A percentile compares a stretch with the other conserved stretches of the same genome.
These are phyloP conservation scores for Penicillium nordicum DNA, from an alignment of 2,329 filamentous ascomycete species.

Conservation along the genomic window DNA sequence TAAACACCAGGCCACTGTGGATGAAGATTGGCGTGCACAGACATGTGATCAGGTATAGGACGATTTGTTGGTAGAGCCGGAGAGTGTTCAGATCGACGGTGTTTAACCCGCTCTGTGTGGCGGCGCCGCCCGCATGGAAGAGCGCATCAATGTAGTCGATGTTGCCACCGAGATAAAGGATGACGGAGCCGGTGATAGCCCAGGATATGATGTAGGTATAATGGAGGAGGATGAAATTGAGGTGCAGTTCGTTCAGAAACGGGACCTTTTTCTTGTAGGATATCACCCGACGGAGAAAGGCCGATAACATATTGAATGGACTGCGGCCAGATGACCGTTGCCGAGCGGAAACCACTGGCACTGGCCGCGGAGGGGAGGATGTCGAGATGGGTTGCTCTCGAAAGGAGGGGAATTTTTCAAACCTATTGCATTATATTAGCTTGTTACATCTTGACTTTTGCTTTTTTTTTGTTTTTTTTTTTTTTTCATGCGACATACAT, in stretches of 20 bases:
- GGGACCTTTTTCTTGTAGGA: slow-evolving; percentile 36
- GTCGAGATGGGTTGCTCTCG: slow-evolving; percentile 9
- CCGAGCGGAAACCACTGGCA: slow-evolving; percentile 7
- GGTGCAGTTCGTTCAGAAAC: slow-evolving; percentile 34
- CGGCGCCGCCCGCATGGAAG: slow-evolving; percentile 78
- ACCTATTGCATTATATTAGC: slow-evolving; percentile 10
- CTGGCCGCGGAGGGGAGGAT: slow-evolving; percentile 6
- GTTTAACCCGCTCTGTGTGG: slow-evolving; percentile 92
- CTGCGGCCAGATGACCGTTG: slow-evolving; percentile 8
- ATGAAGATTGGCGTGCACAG: slow-evolving; percentile 80
- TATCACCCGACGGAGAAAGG: slow-evolving; percentile 19
- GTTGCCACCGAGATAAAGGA: slow-evolving; percentile 65
- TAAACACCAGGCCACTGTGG: slow-evolving; percentile 80
- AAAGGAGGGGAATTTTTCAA: slow-evolving; percentile 18
- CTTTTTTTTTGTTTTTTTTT: background rate
- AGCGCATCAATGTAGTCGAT: slow-evolving; percentile 81
- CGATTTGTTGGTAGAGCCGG: slow-evolving; percentile 69
- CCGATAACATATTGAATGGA: slow-evolving; percentile 29
- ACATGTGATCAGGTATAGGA: slow-evolving; percentile 69
- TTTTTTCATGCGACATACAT: slow-evolving; percentile 13
- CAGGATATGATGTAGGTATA: slow-evolving; percentile 76
- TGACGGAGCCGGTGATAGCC: slow-evolving; percentile 69
- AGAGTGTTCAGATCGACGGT: slow-evolving; percentile 65
- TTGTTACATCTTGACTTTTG: background rate
- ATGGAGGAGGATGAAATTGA: slow-evolving; percentile 48